Evolutionary conservation across 805 yeast species (phyloP), one percentile per base, ranked within the genome.

Genomic region (Schizosaccharomyces octosporus): DNA sequence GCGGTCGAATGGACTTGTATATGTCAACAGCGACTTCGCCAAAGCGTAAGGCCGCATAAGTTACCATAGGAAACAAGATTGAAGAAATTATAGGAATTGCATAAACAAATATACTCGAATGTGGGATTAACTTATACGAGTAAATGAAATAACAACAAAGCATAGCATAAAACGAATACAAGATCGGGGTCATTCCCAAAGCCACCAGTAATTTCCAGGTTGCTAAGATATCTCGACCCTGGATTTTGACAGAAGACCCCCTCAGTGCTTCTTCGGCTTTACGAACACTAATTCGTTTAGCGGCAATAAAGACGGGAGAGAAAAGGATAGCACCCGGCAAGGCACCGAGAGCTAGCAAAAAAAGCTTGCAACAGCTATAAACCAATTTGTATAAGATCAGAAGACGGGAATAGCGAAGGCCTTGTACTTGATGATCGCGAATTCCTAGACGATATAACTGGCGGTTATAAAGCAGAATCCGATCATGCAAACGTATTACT

Each of bases 11-110:
- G 2, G 94, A 83, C 69, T 87, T 87, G 70, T 84, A 78, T 59
- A 85, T 77, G 69, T 90, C 97, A 81, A 87, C 78, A 43, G 98
- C 98, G 63, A 82, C 84, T 69, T 93, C 98, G 61, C 98, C 97
- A 63, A 87, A 81, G 32, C 87, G 76, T 66, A 93, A 76, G 0
- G 98, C 95, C n/a, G 95, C 82, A 68, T 86, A 90, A 0, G 97
- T 86, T 17, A 90, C 81, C 36, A 78, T 55, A 13, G 73, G 87
- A 61, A 93, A 82, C 27, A 81, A 71, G n/a, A 81, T 66, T 70
- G 86, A 85, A 29, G 83, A 71, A 66, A 78, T 72, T 55, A 79
- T 66, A 63, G 79, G 73, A 24, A 82, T 69, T 61, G 73, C 63
- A 63, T 79, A 73, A 24, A 82, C 69, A 61, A 73, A 63, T 29